Evolutionary conservation across 768 basidiomycete genomes (phyloP).

Genomic region (Rhodotorula diobovata): DNA sequence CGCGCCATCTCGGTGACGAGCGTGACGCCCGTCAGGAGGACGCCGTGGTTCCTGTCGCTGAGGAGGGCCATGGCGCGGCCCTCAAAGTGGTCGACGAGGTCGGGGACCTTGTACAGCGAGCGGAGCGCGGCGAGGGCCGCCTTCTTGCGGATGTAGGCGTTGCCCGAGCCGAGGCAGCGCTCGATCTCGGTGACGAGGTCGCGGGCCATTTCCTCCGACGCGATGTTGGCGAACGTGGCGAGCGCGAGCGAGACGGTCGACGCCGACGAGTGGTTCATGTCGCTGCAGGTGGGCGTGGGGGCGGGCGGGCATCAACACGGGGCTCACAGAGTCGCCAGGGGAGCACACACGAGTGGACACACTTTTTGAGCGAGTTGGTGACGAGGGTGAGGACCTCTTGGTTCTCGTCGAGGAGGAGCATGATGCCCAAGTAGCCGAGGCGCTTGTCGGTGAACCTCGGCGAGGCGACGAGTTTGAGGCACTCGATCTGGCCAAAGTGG

Average conservation of each 20-base stretch:
- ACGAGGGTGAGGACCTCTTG: constrained; percentile 96
- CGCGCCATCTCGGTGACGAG: constrained; percentile 93
- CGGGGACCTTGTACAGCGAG: constrained; percentile 91
- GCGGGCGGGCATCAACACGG: background rate
- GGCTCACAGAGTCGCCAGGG: no score
- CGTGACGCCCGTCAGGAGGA: constrained; percentile 86
- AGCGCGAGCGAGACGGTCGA: constrained; percentile 95
- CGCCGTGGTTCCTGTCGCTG: constrained; percentile 94
- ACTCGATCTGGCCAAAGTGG: constrained; percentile 98
- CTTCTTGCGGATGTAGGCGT: constrained; percentile 99
- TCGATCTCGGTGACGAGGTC: constrained; percentile 97
- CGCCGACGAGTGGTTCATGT: constrained; percentile 99
- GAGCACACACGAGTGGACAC: constrained; percentile 31
- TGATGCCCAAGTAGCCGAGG: constrained; percentile 92
- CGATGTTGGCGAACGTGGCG: constrained; percentile 97
- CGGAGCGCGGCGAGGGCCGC: constrained; percentile 91
- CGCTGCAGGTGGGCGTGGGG: constrained; percentile 56
- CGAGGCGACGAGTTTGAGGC: constrained; percentile 62
- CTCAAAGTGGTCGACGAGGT: constrained; percentile 87
- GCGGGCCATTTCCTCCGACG: constrained; percentile 98
- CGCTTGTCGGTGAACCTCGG: constrained; percentile 85
- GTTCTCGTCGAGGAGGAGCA: constrained; percentile 94
- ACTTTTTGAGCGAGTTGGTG: constrained; percentile 99
- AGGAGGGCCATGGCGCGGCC: constrained; percentile 81
- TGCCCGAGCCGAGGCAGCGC: constrained; percentile 91